Conservation (phyloP, 345 rosid species). For the Eucalyptus pauciflora region DNA sequence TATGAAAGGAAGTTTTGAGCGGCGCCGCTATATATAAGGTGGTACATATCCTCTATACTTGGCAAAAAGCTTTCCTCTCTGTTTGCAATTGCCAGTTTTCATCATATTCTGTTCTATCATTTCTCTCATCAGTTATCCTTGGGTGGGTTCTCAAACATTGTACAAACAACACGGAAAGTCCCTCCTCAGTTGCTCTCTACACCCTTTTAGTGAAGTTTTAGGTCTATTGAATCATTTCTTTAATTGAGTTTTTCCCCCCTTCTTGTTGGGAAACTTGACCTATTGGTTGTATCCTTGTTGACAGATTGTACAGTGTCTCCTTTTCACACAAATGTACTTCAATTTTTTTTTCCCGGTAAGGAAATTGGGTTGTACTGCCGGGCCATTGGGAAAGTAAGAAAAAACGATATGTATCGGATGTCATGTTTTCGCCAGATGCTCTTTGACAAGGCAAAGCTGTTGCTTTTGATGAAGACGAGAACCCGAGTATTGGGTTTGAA, state of each 20-base stretch:
- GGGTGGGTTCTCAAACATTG: not conserved
- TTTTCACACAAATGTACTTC: not conserved
- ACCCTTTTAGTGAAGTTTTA: not conserved
- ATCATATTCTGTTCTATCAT: not conserved
- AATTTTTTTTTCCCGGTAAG: not conserved
- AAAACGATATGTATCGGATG: not conserved
- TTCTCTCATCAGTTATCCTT: not conserved
- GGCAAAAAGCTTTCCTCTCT: not conserved
- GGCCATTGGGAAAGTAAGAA: not conserved
- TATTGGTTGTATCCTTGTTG: not conserved
- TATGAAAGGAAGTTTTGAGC: constrained; percentile 12
- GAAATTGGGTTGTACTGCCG: not conserved
- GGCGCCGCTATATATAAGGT: not conserved
- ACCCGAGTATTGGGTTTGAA: not conserved
- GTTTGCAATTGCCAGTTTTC: not conserved
- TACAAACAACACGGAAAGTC: not conserved
- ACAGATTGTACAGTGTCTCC: not conserved
- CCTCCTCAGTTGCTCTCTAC: not conserved
- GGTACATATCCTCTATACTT: not conserved
- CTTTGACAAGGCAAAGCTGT: not conserved
- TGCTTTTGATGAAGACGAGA: not conserved
- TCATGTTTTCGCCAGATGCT: not conserved
- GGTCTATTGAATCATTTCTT: not conserved
- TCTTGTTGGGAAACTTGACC: not conserved
- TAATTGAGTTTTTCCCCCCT: not conserved